Conservation (phyloP, 202 grass and related monocot species). For the Zoysia matrella region DNA sequence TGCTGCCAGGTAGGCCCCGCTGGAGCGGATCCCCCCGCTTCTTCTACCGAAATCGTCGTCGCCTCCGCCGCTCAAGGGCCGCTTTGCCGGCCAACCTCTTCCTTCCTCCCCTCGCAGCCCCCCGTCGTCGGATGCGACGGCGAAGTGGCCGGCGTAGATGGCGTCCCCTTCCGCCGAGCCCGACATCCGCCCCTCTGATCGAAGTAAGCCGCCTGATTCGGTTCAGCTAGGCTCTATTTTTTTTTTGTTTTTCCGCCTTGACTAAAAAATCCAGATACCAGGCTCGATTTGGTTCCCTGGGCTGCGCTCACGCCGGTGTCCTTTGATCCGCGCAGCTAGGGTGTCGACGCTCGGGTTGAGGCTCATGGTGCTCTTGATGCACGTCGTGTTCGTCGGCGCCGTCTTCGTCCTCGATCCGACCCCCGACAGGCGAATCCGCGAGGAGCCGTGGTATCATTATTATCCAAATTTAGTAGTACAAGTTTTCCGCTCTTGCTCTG, state of each 20-base stretch:
- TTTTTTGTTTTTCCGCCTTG: neutral
- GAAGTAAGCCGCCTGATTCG: conserved; percentile 40
- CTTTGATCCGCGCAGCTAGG: conserved; percentile 64
- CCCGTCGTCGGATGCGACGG: conserved; percentile 53
- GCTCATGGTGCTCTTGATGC: conserved; percentile 72
- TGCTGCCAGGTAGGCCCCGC: conserved; percentile 39
- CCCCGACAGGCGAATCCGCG: conserved; percentile 59
- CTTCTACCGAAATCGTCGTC: neutral
- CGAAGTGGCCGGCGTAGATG: conserved; percentile 45
- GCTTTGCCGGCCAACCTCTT: conserved; percentile 31
- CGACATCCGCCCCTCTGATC: conserved; percentile 50
- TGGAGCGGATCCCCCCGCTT: conserved; percentile 33
- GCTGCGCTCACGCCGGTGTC: neutral
- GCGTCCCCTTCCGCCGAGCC: conserved; percentile 60
- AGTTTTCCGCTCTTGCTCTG: neutral
- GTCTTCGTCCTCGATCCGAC: conserved; percentile 73
- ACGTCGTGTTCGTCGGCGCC: conserved; percentile 73
- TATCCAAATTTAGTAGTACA: neutral
- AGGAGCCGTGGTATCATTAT: conserved; percentile 67
- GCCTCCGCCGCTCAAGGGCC: neutral
- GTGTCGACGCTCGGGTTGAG: conserved; percentile 69
- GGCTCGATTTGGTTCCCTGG: conserved; percentile 35
- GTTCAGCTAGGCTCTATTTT: no score
- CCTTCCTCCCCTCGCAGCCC: neutral
- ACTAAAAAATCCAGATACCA: neutral